phyloP scores from a whole-genome alignment of 306 rosid genomes.

The Neltuma alba region DNA sequence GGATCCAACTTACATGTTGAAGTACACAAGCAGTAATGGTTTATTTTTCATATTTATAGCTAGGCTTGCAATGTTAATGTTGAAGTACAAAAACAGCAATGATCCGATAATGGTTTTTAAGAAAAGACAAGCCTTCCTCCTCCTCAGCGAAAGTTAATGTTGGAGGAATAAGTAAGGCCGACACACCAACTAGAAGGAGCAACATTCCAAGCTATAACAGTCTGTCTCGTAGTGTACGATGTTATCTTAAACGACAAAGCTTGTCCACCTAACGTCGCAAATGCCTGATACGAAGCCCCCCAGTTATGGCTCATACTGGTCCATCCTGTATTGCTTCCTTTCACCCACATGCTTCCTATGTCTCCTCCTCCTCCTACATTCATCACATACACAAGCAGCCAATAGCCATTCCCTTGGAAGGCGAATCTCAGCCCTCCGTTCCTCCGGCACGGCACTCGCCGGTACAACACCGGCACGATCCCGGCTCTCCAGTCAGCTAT shows the following conservation, averaged over 20 bases:
- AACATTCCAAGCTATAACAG: conserved; percentile 71
- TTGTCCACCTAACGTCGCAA: conserved; percentile 76
- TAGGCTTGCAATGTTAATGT: too few relatives aligned
- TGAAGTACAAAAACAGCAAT: too few relatives aligned
- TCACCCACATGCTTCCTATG: conserved; percentile 66
- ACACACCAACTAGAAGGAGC: conserved; percentile 72
- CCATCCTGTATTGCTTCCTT: conserved; percentile 86
- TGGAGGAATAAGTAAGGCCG: conserved; percentile 63
- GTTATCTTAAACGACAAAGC: conserved; percentile 74
- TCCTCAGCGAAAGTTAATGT: conserved; percentile 52
- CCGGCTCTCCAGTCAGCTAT: conserved; percentile 87
- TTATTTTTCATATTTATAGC: too few relatives aligned
- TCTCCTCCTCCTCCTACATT: conserved; percentile 97
- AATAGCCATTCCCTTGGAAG: conserved; percentile 90
- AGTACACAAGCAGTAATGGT: too few relatives aligned
- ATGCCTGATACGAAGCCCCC: conserved; percentile 97
- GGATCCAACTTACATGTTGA: too few relatives aligned
- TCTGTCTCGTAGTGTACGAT: conserved; percentile 70
- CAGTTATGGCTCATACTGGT: conserved; percentile 91
- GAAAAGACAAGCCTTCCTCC: too few relatives aligned
- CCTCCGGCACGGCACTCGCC: conserved; percentile 82
- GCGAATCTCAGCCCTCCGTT: conserved; percentile 66
- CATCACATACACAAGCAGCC: conserved; percentile 92
- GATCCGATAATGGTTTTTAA: too few relatives aligned
- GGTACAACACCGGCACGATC: conserved; percentile 73